Base-by-base conservation (phyloP, 208 protist genomes). In the Wallacemonas sp. region DNA sequence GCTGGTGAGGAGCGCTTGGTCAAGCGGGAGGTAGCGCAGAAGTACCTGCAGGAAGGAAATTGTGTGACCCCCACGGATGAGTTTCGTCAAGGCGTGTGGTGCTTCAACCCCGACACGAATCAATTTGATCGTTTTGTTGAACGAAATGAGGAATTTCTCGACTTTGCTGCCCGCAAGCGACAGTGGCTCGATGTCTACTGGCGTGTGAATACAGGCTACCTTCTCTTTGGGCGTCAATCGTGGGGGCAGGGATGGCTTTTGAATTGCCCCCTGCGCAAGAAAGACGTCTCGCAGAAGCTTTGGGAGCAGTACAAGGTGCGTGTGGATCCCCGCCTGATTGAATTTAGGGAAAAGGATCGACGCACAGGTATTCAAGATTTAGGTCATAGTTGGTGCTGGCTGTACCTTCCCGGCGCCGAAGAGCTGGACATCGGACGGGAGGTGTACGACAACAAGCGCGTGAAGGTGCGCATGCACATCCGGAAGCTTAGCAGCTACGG, bases 101-200 rank as follows among this genome's bases (percentile, higher is more conserved):
- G 91, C 75, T 96, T 84, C 78, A 91, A 95, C 76, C 91, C 91
- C 2, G 82, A 93, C 60, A 82, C 88, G 31, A 78, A 94, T 36
- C 72, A 88, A 70, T 89, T 88, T 64, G 91, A 96, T 75, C 79
- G 81, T 41, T 96, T 93, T 54, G 70, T 96, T 24, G 88, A 96
- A 62, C 86, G 91, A 53, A 96, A 79, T 74, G 68, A 86, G 9
- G 86, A 94, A 11, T 96, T 96, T 55, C 85, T 96, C 39, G 91
- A 96, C 68, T 96, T 96, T 58, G 88, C 88, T 27, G 80, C 91
- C 0, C 86, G 91, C 44, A 96, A 96, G 77, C 81, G 91, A 54
- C 91, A 96, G 76, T 96, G 91, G 89, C 77, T 96, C 9, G 91
- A 96, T 61, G 87, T 96, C 22, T 96, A 96, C 78, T 96, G 91